Evolutionary conservation across 2,329 filamentous ascomycete species (phyloP), one percentile per base, ranked within the genome.

Genomic region (Claviceps humidiphila): DNA sequence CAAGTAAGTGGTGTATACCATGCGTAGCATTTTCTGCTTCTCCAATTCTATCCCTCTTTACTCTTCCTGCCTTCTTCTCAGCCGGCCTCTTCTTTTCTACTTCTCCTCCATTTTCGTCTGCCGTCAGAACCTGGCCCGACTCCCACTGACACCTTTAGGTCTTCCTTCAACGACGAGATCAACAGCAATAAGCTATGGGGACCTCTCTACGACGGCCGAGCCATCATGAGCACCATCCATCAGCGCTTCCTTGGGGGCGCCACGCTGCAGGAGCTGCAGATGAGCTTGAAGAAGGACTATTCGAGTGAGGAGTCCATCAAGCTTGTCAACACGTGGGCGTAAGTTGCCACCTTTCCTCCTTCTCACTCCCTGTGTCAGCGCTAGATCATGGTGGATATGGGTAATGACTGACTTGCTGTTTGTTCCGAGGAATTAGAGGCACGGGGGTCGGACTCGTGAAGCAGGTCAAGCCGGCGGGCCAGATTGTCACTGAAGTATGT

Each of bases 371-470:
- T 4, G 26, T 30, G 3, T 30, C 8, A 30, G 26, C 8, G 26
- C 26, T 30, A 30, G 8, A 11, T 30, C 26, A 30, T 30, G 34
- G 59, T 14, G 16, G 14, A 40, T 7, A 7, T 17, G 22, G 24
- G 26, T 34, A 9, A 2, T 20, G 41, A 37, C 37, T 38, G 24
- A 39, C 34, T 49, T 9, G 13, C 34, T 30, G 30, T 39, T 4
- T 5, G 13, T n/a, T 30, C 26, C 26, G 9, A 41, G 17, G 17
- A 6, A 42, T n/a, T 5, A 42, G 40, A 42, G 73, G 73, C 43
- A 70, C 72, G 4, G 72, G 64, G 0, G 67, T 75, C 17, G 73
- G 73, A 2, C 57, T 75, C 26, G 66, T 75, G n/a, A 70, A 61
- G n/a, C 64, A 69, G 26, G 58, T 58, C 4, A 64, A 67, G 17